Evolutionary conservation across 345 rosid species (phyloP).

Genomic region (Syzygium aromaticum): DNA sequence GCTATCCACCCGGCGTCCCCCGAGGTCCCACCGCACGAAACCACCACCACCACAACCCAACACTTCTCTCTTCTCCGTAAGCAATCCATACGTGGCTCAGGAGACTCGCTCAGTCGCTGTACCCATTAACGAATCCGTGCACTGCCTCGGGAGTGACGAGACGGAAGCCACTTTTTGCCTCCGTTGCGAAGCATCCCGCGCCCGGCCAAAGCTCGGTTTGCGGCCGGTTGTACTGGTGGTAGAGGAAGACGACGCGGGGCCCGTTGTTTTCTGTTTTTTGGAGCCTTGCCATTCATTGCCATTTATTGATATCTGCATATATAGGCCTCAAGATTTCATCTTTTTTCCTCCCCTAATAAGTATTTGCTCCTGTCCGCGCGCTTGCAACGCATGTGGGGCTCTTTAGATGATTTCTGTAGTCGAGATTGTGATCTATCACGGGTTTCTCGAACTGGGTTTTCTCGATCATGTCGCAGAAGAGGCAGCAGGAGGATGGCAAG

Average conservation of each 20-base stretch:
- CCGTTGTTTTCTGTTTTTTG: background rate
- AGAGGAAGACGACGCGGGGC: background rate
- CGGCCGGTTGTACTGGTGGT: background rate
- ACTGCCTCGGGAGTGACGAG: too few species aligned
- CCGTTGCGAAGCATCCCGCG: slow-evolving; percentile 7
- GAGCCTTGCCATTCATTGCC: background rate
- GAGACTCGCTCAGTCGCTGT: background rate
- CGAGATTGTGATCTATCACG: background rate
- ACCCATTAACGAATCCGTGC: background rate
- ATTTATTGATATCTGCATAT: background rate
- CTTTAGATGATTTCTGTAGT: slow-evolving; percentile 3
- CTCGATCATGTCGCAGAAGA: slow-evolving; percentile 72
- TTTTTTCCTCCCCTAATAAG: background rate
- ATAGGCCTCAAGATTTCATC: background rate
- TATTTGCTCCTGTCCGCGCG: background rate
- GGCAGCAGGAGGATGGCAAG: slow-evolving; percentile 70
- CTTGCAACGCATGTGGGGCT: slow-evolving; percentile 23
- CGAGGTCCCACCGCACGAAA: background rate
- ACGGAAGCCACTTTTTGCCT: background rate
- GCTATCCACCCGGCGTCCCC: background rate
- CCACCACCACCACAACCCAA: too few species aligned
- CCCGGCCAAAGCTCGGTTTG: slow-evolving; percentile 3
- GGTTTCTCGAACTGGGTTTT: slow-evolving; percentile 1
- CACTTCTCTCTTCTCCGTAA: background rate
- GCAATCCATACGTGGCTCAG: background rate